Conservation (phyloP, 2,329 filamentous ascomycete genomes). For the Calonectria multiphialidica region DNA sequence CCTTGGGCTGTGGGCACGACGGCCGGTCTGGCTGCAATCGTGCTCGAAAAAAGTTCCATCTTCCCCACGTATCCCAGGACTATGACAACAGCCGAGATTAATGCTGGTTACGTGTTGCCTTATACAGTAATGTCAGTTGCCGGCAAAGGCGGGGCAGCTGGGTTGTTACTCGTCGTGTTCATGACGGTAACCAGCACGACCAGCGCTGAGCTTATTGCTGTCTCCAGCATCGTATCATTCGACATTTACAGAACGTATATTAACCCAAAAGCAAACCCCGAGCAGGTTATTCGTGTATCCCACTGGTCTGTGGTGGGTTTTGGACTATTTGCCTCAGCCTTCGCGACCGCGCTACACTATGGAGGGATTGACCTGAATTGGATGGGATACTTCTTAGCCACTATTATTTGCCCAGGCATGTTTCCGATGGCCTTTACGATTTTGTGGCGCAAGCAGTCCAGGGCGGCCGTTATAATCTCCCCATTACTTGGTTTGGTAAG, state of each 20-base stretch:
- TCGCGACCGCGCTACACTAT: constrained; percentile 21
- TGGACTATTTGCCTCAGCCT: constrained; percentile 18
- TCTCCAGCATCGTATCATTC: constrained; percentile 85
- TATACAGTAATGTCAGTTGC: constrained; percentile 83
- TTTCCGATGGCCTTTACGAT: constrained; percentile 25
- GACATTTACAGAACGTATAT: constrained; percentile 88
- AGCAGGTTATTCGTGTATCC: constrained; percentile 59
- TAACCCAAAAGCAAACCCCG: constrained; percentile 78
- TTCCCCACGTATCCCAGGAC: constrained; percentile 78
- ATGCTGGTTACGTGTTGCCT: constrained; percentile 82
- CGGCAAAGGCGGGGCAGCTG: constrained; percentile 81
- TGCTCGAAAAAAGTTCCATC: constrained; percentile 76
- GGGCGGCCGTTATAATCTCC: constrained; percentile 15
- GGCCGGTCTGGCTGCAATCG: constrained; percentile 82
- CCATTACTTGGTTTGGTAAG: constrained; percentile 20
- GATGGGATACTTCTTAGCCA: constrained; percentile 24
- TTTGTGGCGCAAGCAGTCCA: constrained; percentile 23
- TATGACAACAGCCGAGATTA: constrained; percentile 77
- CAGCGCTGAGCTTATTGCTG: constrained; percentile 73
- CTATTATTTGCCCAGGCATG: constrained; percentile 18
- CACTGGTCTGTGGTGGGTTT: constrained; percentile 23
- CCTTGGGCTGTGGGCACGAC: constrained; percentile 87
- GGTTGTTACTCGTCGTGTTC: constrained; percentile 82
- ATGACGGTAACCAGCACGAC: constrained; percentile 89
- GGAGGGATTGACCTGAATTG: constrained; percentile 21